A percentile compares a stretch with the other conserved stretches of the same genome.
Evolutionary conservation across 768 basidiomycete species (phyloP).

Genomic region (Lentinula sp.): DNA sequence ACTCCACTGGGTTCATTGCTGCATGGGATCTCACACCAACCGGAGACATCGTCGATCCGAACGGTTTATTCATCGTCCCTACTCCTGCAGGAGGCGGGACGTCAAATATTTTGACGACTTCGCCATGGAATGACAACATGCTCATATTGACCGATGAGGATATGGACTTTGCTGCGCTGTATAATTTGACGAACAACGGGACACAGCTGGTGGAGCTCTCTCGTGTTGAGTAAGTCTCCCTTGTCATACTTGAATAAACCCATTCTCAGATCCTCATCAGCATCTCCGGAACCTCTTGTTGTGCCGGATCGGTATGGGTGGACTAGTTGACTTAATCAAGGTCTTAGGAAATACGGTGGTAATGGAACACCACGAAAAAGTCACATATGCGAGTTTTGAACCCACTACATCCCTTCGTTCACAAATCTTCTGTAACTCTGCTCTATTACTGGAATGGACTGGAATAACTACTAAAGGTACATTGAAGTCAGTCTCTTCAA

Average conservation of each 20-base stretch:
- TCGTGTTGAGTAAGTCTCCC: not conserved
- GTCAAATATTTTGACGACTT: not conserved
- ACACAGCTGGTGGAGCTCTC: not conserved
- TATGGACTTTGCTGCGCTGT: constrained; percentile 2
- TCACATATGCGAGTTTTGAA: too few species aligned
- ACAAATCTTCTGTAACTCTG: too few species aligned
- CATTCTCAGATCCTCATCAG: not conserved
- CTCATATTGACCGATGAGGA: constrained; percentile 7
- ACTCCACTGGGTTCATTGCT: constrained; percentile 1
- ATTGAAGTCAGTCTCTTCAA: too few species aligned
- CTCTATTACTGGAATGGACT: too few species aligned
- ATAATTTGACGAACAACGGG: not conserved
- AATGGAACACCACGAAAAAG: too few species aligned
- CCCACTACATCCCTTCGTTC: too few species aligned
- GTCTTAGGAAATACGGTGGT: too few species aligned
- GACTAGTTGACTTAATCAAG: not conserved
- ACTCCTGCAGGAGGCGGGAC: constrained; percentile 6
- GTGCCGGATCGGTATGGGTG: constrained; percentile 6
- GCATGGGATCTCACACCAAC: constrained; percentile 2
- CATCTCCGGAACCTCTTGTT: constrained; percentile 1
- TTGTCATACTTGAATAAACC: not conserved
- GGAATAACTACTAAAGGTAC: too few species aligned
- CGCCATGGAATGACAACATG: constrained; percentile 1
- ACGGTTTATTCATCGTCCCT: constrained; percentile 3
- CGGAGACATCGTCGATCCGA: constrained; percentile 4